Conservation (phyloP, 2,329 filamentous ascomycete species). For the Stylonectria norvegica region DNA sequence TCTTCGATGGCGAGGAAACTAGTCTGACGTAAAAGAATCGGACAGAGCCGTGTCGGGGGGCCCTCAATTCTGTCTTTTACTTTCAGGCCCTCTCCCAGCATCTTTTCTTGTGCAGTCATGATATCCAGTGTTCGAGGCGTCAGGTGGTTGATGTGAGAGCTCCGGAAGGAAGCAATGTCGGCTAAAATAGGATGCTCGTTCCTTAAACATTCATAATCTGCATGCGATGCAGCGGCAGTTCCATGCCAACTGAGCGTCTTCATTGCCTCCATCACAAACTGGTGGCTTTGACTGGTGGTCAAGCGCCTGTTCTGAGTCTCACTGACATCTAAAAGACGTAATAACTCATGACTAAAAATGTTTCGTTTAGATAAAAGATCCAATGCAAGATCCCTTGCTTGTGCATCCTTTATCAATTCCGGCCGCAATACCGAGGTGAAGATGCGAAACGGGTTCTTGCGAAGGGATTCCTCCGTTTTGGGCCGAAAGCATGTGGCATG, state of each 20-base stretch:
- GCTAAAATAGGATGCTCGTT: conserved; percentile 39
- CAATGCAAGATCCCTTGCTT: conserved; percentile 30
- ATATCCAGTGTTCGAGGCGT: conserved; percentile 14
- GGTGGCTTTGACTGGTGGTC: conserved; percentile 28
- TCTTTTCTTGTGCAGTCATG: conserved; percentile 36
- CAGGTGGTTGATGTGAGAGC: conserved; percentile 18
- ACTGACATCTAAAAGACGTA: conserved; percentile 34
- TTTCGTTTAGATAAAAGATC: conserved; percentile 35
- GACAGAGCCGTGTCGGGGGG: conserved; percentile 41
- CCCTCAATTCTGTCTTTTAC: conserved; percentile 50
- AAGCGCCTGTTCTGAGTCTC: conserved; percentile 31
- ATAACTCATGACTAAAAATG: conserved; percentile 39
- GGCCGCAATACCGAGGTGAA: conserved; percentile 37
- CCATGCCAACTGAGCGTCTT: conserved; percentile 18
- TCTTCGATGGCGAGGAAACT: conserved; percentile 51
- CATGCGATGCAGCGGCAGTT: conserved; percentile 10
- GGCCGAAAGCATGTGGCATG: conserved; percentile 51
- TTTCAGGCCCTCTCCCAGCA: conserved; percentile 38
- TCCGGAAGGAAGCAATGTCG: conserved; percentile 41
- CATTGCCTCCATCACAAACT: conserved; percentile 33
- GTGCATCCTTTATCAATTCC: conserved; percentile 36
- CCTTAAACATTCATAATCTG: conserved; percentile 14
- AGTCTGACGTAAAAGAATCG: conserved; percentile 49
- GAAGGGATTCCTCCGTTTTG: conserved; percentile 30
- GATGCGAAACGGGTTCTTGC: conserved; percentile 42